Conservation (phyloP, 768 basidiomycete genomes). For the Chalciporus sphaerocephalus region DNA sequence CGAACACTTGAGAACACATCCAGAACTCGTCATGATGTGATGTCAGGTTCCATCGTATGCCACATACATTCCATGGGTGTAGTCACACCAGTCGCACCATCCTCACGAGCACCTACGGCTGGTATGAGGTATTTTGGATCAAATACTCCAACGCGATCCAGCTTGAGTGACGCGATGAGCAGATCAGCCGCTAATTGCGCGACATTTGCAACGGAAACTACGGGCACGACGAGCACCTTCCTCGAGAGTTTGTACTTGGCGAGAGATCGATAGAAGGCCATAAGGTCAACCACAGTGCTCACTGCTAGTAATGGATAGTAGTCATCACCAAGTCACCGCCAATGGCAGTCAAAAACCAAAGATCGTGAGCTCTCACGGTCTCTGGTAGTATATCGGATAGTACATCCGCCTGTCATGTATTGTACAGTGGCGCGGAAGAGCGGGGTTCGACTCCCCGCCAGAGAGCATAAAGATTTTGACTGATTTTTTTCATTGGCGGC, state of each 20-base stretch:
- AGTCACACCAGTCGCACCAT: conserved; percentile 55
- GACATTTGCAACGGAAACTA: conserved; percentile 79
- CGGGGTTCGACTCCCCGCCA: conserved; percentile 47
- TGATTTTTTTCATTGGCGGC: too few species aligned
- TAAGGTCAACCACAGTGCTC: not conserved
- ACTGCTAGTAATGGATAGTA: not conserved
- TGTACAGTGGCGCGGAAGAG: conserved; percentile 32
- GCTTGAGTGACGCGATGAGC: conserved; percentile 59
- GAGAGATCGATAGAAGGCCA: conserved; percentile 32
- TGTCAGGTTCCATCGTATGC: not conserved
- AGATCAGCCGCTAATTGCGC: conserved; percentile 76
- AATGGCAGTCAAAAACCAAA: not conserved
- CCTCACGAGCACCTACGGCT: conserved; percentile 68
- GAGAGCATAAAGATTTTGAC: conserved; percentile 27
- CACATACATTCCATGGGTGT: conserved; percentile 71
- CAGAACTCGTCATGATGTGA: conserved; percentile 2
- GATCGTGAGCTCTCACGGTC: conserved; percentile 7
- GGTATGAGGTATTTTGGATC: conserved; percentile 63
- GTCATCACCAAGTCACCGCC: too few species aligned
- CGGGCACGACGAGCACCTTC: conserved; percentile 39
- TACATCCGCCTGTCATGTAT: conserved; percentile 46
- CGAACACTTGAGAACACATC: conserved; percentile 52
- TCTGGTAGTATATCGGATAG: conserved; percentile 51
- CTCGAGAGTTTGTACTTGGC: conserved; percentile 26
- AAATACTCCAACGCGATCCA: conserved; percentile 58